These are phyloP conservation scores for Blepharisma undulans DNA, from an alignment of 169 alveolate species.

Conservation along the genomic window DNA sequence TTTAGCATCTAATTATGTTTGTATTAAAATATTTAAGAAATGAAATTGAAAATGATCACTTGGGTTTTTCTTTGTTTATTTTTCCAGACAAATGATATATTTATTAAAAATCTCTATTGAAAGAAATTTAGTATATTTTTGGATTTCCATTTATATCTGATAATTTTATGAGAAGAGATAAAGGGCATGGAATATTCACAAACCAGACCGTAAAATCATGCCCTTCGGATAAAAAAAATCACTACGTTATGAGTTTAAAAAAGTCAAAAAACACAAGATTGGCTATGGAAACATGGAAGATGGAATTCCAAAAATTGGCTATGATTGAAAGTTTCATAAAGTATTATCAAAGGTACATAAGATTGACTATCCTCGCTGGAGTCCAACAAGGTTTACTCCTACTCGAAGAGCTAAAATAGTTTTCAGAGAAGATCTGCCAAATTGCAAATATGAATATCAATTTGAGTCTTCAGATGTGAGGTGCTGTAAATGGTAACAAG, in stretches of 20 bases:
- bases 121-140: too few relatives aligned
- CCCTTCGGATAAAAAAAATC: not conserved
- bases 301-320: not conserved
- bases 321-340: not conserved
- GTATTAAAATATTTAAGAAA: not conserved
- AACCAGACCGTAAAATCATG: not conserved
- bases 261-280: not conserved
- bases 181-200: not conserved
- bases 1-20: too few relatives aligned
- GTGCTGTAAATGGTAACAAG: not conserved
- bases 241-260: not conserved
- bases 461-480: not conserved
- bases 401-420: not conserved
- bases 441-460: not conserved
- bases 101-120: too few relatives aligned
- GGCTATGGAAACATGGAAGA: not conserved
- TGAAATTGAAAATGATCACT: too few relatives aligned
- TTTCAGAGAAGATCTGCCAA: not conserved
- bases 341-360: not conserved
- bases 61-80: too few relatives aligned
- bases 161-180: not conserved
- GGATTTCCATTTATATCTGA: not conserved
- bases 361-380: not conserved
- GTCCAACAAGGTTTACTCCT: not conserved
- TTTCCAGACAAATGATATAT: too few relatives aligned